Base-by-base conservation (phyloP, 495 filamentous ascomycete species). In the Talaromyces adpressus region DNA sequence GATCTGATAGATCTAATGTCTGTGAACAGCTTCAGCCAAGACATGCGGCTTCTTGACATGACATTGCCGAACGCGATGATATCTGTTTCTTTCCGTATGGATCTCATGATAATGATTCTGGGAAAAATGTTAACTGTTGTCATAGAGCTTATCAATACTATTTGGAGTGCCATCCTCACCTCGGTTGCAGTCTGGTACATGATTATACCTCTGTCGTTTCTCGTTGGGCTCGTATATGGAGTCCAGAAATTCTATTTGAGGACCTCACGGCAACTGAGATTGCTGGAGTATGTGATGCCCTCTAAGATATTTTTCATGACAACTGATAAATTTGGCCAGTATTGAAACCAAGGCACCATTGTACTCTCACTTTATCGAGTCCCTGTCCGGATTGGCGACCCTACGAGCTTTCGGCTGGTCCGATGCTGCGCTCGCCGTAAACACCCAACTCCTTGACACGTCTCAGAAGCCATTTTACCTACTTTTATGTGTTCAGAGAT, bases 171-270 rank as follows among this genome's bases (percentile, higher is more conserved):
- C 20, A 29, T 64, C 36, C 56, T 64, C 27, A 64, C 57, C 14
- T 57, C 52, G 4, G 69, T 75, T 4, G 70, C 78, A 22, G 79
- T 82, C 0, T 70, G 70, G 30, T 85, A 79, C 63, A 75, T 76
- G 0, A 82, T 81, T 0, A 78, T 82, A 47, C 75, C 79, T 0
- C 79, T 84, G 62, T 82, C 83, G 0, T 36, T 82, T 29, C 73
- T 81, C 16, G 63, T 81, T 30, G 63, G 81, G 6, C 64, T 76
- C 27, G 61, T 86, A 4, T 87, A 82, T 62, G 25, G 79, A 12
- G 73, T 89, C 62, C 41, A 47, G 16, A 16, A n/a, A 61, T n/a
- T 47, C 41, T 47, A 47, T 7, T 7, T 47, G 16, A 16, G 41
- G 16, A 47, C 41, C 14, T 47, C 41, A 12, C 41, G 41, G 16